Evolutionary conservation across 1,284 basidiomycete genomes (phyloP), one percentile per base, ranked within the genome.

Genomic region (Earliella scabrosa): DNA sequence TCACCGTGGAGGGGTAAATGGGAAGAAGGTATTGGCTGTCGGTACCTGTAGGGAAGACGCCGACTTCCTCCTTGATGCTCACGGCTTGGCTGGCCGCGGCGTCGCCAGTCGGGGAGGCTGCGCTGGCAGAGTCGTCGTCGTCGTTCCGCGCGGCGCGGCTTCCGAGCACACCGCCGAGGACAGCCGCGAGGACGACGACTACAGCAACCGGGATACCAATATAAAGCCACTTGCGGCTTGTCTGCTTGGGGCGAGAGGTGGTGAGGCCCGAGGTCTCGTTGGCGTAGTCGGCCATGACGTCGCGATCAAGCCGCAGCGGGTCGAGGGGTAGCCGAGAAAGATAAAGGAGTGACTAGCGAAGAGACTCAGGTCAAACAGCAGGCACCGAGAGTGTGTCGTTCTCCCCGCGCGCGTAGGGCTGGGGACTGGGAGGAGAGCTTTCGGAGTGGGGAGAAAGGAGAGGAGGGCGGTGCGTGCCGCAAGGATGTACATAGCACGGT

Each of bases 1-100:
- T 76, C 61, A 95, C 91, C 24, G 90, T 90, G 16, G 91, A 87
- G 26, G 92, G 92, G 71, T 94, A 97, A 20, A 95, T 70, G 9
- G 95, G 95, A 55, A 94, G 81, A 76, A 90, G 83, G 67, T 80
- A 91, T 44, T 81, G 76, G 69, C 85, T 82, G 68, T 94, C 80
- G 14, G 91, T 92, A 45, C 86, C 86, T 16, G 90, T 91, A 38
- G 93, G 85, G 71, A 85, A 90, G 47, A 82, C 71, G 32, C 89
- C 87, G 41, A 89, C 69, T 11, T 79, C 77, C 47, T 81, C 76
- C 71, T 90, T 89, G 34, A 81, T 81, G 64, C 83, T 84, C 44
- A 81, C 80, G 40, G 84, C 74, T 40, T 71, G 71, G 58, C 74
- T 74, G n/a, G 74, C 79, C n/a, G 72, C 69, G 8, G 70, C 69